Conservation (phyloP, 148 eudicot genomes). For the Rhododendron simsii region DNA sequence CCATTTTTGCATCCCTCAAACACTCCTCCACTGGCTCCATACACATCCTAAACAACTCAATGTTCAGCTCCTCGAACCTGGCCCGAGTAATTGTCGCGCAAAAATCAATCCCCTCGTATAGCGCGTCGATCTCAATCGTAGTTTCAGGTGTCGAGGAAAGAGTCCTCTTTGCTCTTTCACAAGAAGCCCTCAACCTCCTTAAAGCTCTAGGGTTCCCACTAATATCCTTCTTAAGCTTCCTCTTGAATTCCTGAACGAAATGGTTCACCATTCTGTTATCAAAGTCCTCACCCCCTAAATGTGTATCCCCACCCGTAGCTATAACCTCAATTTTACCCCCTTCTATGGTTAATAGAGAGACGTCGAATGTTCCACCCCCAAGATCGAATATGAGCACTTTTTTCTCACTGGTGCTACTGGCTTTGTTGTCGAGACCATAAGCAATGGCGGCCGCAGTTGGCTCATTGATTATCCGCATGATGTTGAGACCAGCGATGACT, state of each 20-base stretch:
- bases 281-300: neutral
- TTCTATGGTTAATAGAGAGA: neutral
- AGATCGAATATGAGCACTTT: neutral
- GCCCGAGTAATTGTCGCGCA: neutral
- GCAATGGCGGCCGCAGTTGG: neutral
- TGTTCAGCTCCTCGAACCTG: constrained; percentile 1
- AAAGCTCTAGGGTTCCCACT: neutral
- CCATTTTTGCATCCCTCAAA: constrained; percentile 3
- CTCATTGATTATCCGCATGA: neutral
- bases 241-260: neutral
- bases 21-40: constrained; percentile 9
- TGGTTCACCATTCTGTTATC: neutral
- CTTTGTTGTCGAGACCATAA: neutral
- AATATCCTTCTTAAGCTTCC: neutral
- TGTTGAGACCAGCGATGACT: neutral
- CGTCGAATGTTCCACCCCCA: neutral
- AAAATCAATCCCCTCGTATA: neutral
- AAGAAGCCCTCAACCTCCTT: neutral
- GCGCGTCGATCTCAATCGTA: neutral
- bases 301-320: neutral
- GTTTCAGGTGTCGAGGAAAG: neutral
- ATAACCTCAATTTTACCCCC: neutral
- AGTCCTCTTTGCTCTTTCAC: neutral
- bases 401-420: neutral
- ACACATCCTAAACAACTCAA: neutral